phyloP scores from a whole-genome alignment of 176 grass and related monocot genomes.

The Rhipidocladum racemiflorum region DNA sequence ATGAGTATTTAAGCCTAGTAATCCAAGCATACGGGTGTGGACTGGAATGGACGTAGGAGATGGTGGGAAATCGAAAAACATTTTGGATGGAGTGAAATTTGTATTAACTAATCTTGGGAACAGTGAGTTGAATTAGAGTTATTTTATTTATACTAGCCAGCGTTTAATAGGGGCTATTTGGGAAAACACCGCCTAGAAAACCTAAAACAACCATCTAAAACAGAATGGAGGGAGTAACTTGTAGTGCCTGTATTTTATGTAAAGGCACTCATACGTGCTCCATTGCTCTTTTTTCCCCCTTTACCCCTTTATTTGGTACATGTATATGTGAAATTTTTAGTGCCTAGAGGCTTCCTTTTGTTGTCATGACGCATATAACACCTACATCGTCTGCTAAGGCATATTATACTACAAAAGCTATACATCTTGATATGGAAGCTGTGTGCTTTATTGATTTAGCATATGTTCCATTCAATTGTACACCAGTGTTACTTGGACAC shows the following conservation, averaged over 20 bases:
- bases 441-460: not conserved
- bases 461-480: not conserved
- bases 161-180: too few relatives aligned
- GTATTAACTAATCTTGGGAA: too few relatives aligned
- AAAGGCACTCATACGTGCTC: not conserved
- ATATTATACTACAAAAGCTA: not conserved
- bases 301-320: not conserved
- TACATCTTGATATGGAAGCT: not conserved
- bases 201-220: too few relatives aligned
- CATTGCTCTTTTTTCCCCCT: not conserved
- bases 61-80: too few relatives aligned
- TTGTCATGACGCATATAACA: not conserved
- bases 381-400: not conserved
- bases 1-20: too few relatives aligned
- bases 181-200: too few relatives aligned
- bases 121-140: too few relatives aligned
- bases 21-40: too few relatives aligned
- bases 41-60: too few relatives aligned
- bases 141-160: too few relatives aligned
- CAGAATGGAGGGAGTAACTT: not conserved
- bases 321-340: not conserved
- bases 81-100: too few relatives aligned
- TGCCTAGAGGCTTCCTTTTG: not conserved
- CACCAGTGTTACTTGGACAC: too few relatives aligned
- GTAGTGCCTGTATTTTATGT: not conserved